Conservation (phyloP, 768 basidiomycete genomes). For the Leucosporidium yakuticum region DNA sequence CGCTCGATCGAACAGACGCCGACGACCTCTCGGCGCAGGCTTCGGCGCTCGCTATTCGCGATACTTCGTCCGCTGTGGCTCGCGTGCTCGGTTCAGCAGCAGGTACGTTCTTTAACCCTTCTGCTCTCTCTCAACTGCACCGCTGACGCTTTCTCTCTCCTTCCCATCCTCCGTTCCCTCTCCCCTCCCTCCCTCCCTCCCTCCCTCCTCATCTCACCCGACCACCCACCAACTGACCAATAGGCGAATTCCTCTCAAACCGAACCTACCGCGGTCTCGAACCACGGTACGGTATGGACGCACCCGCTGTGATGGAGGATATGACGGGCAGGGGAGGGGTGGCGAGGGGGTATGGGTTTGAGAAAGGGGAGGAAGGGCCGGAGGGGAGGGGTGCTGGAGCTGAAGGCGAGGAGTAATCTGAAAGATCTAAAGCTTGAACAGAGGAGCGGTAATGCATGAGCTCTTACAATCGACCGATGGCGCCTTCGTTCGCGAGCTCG, state of each 20-base stretch:
- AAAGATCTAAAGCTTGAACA: not conserved
- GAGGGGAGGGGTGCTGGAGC: conserved; percentile 39
- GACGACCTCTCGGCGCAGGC: conserved; percentile 31
- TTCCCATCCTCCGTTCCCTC: not conserved
- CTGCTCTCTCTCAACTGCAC: not conserved
- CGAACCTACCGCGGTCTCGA: conserved; percentile 80
- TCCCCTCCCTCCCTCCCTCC: not conserved
- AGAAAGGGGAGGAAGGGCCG: too few relatives aligned
- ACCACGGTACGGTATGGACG: conserved; percentile 65
- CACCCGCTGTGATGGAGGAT: conserved; percentile 74
- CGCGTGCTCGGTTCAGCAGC: conserved; percentile 32
- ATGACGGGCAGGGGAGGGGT: conserved; percentile 69
- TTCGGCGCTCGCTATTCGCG: conserved; percentile 26
- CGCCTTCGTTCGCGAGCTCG: not conserved
- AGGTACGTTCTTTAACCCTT: conserved; percentile 10
- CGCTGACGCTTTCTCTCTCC: not conserved
- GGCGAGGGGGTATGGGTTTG: conserved; percentile 63
- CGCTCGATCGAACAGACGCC: conserved; percentile 15
- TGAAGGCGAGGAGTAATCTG: conserved; percentile 44
- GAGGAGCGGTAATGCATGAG: not conserved
- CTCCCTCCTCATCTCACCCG: too few relatives aligned
- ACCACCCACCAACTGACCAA: too few relatives aligned
- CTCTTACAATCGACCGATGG: not conserved
- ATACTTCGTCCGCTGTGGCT: conserved; percentile 23
- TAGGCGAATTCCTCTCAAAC: conserved; percentile 64